Base-by-base conservation (phyloP, 208 protist genomes). In the Phytomonas sp. region DNA sequence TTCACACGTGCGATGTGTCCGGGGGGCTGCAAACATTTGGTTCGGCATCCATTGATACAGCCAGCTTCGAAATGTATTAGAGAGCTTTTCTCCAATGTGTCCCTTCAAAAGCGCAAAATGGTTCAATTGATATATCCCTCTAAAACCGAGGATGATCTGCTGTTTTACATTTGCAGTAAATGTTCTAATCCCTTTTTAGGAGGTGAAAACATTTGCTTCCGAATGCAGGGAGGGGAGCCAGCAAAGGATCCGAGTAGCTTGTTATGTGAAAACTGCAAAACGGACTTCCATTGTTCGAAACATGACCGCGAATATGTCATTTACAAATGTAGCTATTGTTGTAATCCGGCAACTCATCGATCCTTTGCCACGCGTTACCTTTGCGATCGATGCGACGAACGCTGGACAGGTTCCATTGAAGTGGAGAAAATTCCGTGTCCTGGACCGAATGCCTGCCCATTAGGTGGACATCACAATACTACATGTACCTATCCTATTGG, bases 271-370 rank as follows among this genome's bases (percentile, higher is more conserved):
- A 32, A 72, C 30, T 96, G 91, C 75, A 72, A 76, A 43, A 36
- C 70, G 3, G 80, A 89, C 65, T 88, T 88, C 70, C 28, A 40
- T 17, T 92, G 86, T 66, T 32, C 60, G 20, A 26, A 29, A 20
- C 86, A 89, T 67, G 60, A 71, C 13, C 75, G 82, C 20, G 23
- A 82, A 6, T 85, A 79, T 66, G 76, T 85, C 1, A 74, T 96
- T 34, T 93, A 91, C 78, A 96, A 96, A 68, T 96, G 91, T 69
- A 74, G 71, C 20, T 96, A 93, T 81, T 96, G 91, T 72, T 96
- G 91, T 69, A 96, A 93, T 71, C 88, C 86, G 2, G 91, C 91
- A 9, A 93, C 88, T 15, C 81, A 93, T 34, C 78, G 83, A 28
- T 96, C 84, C 11, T 93, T 96, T 68, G 91, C 81, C 13, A 93